Evolutionary conservation across 768 basidiomycete genomes (phyloP).

Genomic region (Phallus indusiatus): DNA sequence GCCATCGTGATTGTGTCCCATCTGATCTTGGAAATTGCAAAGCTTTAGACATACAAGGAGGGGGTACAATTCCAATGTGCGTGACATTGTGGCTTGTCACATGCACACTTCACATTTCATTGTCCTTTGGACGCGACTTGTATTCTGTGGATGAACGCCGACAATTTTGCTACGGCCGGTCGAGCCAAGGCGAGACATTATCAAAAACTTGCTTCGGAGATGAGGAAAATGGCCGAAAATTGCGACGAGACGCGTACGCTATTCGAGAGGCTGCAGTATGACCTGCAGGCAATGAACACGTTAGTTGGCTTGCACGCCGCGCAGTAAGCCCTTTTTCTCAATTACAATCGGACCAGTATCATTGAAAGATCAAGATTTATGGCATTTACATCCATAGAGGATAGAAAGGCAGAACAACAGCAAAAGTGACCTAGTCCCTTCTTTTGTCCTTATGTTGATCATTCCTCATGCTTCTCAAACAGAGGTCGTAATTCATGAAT

Average conservation of each 20-base stretch:
- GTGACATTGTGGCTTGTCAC: neutral
- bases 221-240: constrained; percentile 58
- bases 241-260: constrained; percentile 67
- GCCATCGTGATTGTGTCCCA: constrained; percentile 45
- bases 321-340: constrained; percentile 42
- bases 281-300: constrained; percentile 69
- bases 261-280: constrained; percentile 65
- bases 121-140: neutral
- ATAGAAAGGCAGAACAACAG: neutral
- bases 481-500: neutral
- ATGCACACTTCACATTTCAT: neutral
- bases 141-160: neutral
- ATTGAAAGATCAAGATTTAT: neutral
- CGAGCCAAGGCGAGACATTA: constrained; percentile 71
- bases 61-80: neutral
- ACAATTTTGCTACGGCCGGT: constrained; percentile 5
- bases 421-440: neutral
- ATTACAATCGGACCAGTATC: too few relatives aligned
- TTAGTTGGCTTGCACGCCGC: constrained; percentile 75
- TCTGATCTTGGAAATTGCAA: constrained; percentile 57
- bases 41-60: constrained; percentile 24
- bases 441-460: neutral
- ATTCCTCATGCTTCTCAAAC: neutral
- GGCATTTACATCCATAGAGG: constrained; percentile 10
- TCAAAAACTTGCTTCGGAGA: constrained; percentile 58